These are phyloP conservation scores for Lanzia echinophila DNA, from an alignment of 2,329 filamentous ascomycete species.

Conservation along the genomic window DNA sequence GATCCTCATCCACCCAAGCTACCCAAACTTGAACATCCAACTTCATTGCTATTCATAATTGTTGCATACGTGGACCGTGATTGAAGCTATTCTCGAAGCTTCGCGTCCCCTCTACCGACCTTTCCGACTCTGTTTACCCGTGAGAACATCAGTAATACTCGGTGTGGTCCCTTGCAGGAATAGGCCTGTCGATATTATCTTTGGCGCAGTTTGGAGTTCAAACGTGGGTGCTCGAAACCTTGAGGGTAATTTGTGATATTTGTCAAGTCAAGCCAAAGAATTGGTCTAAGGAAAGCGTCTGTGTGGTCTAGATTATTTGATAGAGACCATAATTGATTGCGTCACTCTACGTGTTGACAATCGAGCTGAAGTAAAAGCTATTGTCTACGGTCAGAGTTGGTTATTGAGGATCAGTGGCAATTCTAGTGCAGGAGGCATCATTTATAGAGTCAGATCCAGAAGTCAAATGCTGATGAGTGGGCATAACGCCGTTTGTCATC, in stretches of 20 bases:
- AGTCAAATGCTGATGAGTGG: conserved; percentile 19
- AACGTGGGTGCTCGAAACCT: neutral
- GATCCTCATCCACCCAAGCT: neutral
- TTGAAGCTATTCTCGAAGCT: neutral
- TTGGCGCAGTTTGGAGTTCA: neutral
- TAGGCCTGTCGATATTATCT: neutral
- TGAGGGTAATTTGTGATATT: neutral
- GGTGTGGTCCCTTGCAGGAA: neutral
- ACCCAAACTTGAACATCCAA: neutral
- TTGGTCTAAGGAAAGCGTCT: neutral
- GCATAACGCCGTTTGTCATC: conserved; percentile 22
- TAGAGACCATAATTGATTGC: neutral
- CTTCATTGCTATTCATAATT: neutral
- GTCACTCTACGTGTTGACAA: neutral
- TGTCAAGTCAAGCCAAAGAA: neutral
- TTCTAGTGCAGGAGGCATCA: conserved; percentile 14
- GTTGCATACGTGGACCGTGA: neutral
- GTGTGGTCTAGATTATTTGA: neutral
- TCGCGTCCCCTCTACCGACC: neutral
- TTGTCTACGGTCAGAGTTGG: conserved; percentile 13
- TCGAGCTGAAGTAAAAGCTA: neutral
- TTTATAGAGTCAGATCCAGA: conserved; percentile 21
- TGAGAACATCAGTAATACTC: neutral
- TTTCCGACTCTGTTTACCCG: neutral
- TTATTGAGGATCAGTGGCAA: conserved; percentile 14